Percentiles rank a stretch among this genome's conserved stretches.
Conservation (phyloP, 2,329 filamentous ascomycete species). For the Tolypocladium guangdongense region DNA sequence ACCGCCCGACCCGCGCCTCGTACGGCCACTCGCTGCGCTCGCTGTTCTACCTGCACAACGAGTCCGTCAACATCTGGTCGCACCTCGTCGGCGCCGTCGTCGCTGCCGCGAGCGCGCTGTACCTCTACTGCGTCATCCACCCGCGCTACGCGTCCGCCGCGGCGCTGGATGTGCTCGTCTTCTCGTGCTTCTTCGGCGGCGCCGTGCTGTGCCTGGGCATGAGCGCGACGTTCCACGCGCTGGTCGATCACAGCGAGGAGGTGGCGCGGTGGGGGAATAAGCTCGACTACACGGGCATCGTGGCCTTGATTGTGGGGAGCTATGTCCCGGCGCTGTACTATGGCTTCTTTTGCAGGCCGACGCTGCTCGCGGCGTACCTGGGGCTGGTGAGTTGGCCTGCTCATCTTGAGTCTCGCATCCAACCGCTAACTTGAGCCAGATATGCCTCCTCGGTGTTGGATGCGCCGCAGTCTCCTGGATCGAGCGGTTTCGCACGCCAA, state of each 20-base stretch:
- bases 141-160: constrained; percentile 57
- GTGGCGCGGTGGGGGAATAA: constrained; percentile 83
- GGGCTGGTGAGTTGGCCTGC: constrained; percentile 47
- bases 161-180: constrained; percentile 55
- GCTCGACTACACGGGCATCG: constrained; percentile 89
- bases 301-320: constrained; percentile 81
- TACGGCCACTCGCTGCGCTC: constrained; percentile 34
- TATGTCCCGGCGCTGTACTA: constrained; percentile 86
- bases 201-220: constrained; percentile 64
- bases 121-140: constrained; percentile 46
- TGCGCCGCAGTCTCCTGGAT: constrained; percentile 70
- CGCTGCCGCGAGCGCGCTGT: constrained; percentile 38
- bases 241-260: constrained; percentile 70
- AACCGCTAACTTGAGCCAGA: constrained; percentile 38
- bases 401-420: too few species aligned
- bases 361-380: constrained; percentile 61
- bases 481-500: constrained; percentile 73
- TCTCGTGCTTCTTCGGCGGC: constrained; percentile 69
- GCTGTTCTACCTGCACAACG: constrained; percentile 47
- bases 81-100: constrained; percentile 54
- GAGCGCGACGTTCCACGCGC: constrained; percentile 75
- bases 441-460: constrained; percentile 63
- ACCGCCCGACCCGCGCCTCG: constrained; percentile 39
- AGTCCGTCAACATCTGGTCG: constrained; percentile 53
- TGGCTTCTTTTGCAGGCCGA: constrained; percentile 62